Percentiles rank a stretch among this genome's conserved stretches.
Evolutionary conservation across 2,329 filamentous ascomycete species (phyloP).

Genomic region (Monosporascus cannonballus): DNA sequence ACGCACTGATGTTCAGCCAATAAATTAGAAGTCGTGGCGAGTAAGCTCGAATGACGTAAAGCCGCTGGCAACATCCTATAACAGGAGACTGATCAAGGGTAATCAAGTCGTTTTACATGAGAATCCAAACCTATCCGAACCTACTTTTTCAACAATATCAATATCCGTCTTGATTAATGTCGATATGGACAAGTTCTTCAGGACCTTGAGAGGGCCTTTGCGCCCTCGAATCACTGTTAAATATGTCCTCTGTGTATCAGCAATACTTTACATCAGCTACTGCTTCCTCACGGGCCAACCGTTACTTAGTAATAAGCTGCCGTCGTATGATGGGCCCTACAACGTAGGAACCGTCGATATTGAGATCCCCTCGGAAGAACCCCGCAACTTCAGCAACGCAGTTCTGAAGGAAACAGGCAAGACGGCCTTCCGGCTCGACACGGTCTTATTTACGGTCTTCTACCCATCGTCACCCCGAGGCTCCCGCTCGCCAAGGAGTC

Average conservation of each 20-base stretch:
- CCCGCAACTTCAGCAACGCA: slow-evolving; percentile 29
- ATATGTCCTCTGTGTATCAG: slow-evolving; percentile 24
- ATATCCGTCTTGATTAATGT: too few relatives aligned
- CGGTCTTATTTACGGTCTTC: slow-evolving; percentile 44
- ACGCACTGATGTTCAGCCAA: too few relatives aligned
- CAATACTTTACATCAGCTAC: slow-evolving; percentile 31
- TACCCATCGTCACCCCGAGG: slow-evolving; percentile 33
- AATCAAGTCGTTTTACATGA: too few relatives aligned
- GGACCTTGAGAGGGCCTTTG: not conserved
- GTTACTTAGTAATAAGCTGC: slow-evolving; percentile 38
- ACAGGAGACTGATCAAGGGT: too few relatives aligned
- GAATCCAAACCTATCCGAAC: too few relatives aligned
- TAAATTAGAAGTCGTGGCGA: too few relatives aligned
- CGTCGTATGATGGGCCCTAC: slow-evolving; percentile 37
- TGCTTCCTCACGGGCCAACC: slow-evolving; percentile 34
- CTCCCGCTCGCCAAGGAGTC: slow-evolving; percentile 9
- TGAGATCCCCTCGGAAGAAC: slow-evolving; percentile 27
- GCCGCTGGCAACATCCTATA: too few relatives aligned
- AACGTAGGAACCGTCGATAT: slow-evolving; percentile 42
- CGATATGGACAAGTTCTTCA: not conserved
- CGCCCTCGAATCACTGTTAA: not conserved
- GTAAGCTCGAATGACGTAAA: too few relatives aligned
- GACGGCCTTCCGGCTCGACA: slow-evolving; percentile 39
- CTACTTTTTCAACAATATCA: too few relatives aligned
- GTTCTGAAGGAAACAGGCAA: slow-evolving; percentile 28